These are phyloP conservation scores for Neofusicoccum parvum DNA, from an alignment of 2,329 filamentous ascomycete genomes.

Conservation along the genomic window DNA sequence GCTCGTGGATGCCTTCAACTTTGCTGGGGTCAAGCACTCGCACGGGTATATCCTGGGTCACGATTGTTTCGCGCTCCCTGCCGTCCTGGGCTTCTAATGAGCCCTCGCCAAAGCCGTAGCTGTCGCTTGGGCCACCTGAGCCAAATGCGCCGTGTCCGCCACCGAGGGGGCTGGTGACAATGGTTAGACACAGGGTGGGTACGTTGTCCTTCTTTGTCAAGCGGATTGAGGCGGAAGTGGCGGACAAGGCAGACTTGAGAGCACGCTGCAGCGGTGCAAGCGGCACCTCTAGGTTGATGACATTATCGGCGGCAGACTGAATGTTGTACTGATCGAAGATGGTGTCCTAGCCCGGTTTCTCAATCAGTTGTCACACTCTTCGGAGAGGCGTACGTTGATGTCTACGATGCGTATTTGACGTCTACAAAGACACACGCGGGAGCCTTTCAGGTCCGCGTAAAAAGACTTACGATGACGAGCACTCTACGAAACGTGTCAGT, in stretches of 20 bases:
- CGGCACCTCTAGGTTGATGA: constrained; percentile 95
- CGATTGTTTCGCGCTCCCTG: constrained; percentile 83
- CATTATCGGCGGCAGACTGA: constrained; percentile 83
- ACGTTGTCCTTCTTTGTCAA: constrained; percentile 90
- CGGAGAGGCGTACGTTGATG: too few species aligned
- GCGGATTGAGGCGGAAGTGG: constrained; percentile 78
- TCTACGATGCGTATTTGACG: too few species aligned
- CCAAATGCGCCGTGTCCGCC: constrained; percentile 46
- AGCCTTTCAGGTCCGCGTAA: too few species aligned
- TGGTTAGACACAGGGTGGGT: constrained; percentile 86
- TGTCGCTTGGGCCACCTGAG: constrained; percentile 28
- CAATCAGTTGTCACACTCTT: not conserved
- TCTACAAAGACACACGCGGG: too few species aligned
- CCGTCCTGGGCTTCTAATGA: constrained; percentile 44
- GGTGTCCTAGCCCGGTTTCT: constrained; percentile 61
- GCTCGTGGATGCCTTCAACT: constrained; percentile 93
- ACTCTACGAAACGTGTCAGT: constrained; percentile 38
- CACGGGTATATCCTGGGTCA: constrained; percentile 96
- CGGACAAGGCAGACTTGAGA: constrained; percentile 83
- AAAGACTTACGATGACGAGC: constrained; percentile 42
- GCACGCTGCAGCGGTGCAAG: constrained; percentile 85
- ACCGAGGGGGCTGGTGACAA: constrained; percentile 72
- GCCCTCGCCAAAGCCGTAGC: constrained; percentile 35
- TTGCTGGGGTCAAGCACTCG: constrained; percentile 80
- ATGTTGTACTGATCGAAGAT: constrained; percentile 88